These are phyloP conservation scores for Apiospora aurea DNA, from an alignment of 2,329 filamentous ascomycete species.

Conservation along the genomic window DNA sequence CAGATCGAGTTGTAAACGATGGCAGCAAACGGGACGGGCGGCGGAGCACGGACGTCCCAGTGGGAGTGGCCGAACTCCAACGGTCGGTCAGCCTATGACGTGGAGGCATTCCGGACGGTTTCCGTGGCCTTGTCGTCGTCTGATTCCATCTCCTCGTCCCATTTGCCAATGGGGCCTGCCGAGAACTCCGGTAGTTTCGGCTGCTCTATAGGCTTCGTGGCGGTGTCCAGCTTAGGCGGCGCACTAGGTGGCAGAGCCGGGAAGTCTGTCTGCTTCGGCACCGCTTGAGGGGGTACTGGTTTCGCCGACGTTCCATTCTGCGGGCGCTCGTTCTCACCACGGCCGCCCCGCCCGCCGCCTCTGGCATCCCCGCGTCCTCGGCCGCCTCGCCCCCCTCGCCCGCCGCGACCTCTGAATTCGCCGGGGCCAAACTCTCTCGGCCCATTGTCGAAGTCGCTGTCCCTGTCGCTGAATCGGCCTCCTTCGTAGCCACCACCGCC, in stretches of 20 bases:
- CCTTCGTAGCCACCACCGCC: conserved; percentile 48
- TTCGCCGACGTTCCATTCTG: conserved; percentile 29
- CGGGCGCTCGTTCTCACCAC: conserved; percentile 40
- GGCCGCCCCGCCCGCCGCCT: conserved; percentile 40
- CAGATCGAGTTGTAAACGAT: not conserved
- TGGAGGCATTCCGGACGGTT: not conserved
- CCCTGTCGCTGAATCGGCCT: conserved; percentile 50
- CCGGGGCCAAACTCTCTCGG: conserved; percentile 39
- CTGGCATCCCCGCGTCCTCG: conserved; percentile 38
- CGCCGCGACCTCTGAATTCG: conserved; percentile 44
- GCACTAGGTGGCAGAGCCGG: conserved; percentile 45
- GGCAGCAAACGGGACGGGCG: not conserved
- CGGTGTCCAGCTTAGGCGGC: conserved; percentile 39
- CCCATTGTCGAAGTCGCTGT: conserved; percentile 38
- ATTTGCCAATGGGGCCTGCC: conserved; percentile 50
- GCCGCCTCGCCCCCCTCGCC: conserved; percentile 42
- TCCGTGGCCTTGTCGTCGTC: conserved; percentile 47
- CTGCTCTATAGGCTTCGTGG: conserved; percentile 26
- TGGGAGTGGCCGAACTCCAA: not conserved
- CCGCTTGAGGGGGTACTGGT: conserved; percentile 37
- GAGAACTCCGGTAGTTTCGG: conserved; percentile 37
- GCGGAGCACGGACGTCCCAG: not conserved
- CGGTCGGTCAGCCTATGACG: not conserved
- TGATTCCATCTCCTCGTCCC: conserved; percentile 66
- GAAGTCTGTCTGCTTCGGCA: conserved; percentile 47